A percentile compares a stretch with the other conserved stretches of the same genome.
Evolutionary conservation across 2,329 filamentous ascomycete genomes (phyloP).

Genomic region (Alternaria ethzedia): DNA sequence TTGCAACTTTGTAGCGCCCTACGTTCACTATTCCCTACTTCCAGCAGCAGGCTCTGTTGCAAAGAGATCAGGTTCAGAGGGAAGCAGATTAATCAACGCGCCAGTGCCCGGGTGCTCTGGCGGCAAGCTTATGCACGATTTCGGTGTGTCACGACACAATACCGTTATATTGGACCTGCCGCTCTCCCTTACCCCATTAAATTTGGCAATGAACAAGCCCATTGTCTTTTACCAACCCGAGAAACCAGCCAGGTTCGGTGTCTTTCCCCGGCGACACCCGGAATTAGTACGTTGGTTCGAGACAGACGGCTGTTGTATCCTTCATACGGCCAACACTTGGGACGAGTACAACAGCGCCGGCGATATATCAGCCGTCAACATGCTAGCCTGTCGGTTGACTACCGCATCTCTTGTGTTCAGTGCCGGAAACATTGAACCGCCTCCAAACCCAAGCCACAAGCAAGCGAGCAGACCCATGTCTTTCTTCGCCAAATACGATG

Average conservation of each 20-base stretch:
- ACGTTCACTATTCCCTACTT: conserved; percentile 70
- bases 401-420: conserved; percentile 70
- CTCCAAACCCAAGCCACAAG: conserved; percentile 43
- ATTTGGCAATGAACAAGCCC: conserved; percentile 62
- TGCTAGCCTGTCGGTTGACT: conserved; percentile 71
- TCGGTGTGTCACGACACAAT: conserved; percentile 68
- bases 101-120: conserved; percentile 66
- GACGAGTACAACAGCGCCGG: conserved; percentile 54
- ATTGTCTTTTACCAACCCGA: conserved; percentile 66
- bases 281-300: conserved; percentile 69
- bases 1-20: conserved; percentile 68
- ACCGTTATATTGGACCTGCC: conserved; percentile 75
- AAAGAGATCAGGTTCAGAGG: neutral
- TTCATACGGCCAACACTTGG: conserved; percentile 76
- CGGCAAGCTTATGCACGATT: conserved; percentile 79
- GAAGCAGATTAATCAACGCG: conserved; percentile 54
- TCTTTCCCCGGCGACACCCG: conserved; percentile 69
- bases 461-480: conserved; percentile 47
- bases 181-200: conserved; percentile 68
- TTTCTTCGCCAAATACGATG: conserved; percentile 56
- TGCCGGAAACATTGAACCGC: conserved; percentile 66
- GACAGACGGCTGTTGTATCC: conserved; percentile 71
- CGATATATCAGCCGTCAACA: conserved; percentile 59
- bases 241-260: conserved; percentile 67
- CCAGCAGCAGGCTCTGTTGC: conserved; percentile 39